Conservation (phyloP, 176 grass and related monocot genomes). For the Coix lacrymajobi region DNA sequence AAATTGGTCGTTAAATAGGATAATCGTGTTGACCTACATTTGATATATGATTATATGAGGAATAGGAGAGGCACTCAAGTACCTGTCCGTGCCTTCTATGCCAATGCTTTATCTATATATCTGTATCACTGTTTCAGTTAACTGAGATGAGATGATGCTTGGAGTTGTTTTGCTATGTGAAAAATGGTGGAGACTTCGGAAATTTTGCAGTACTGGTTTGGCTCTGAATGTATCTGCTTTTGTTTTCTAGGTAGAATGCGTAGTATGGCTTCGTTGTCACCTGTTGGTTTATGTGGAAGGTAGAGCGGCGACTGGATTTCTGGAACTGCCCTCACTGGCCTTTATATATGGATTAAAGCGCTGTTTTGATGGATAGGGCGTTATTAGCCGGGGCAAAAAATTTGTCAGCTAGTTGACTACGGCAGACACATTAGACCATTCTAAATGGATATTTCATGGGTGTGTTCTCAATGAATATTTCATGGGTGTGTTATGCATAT, state of each 20-base stretch:
- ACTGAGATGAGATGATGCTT: not conserved
- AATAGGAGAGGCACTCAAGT: not conserved
- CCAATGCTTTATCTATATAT: not conserved
- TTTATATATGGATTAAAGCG: too few relatives aligned
- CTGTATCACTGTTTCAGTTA: not conserved
- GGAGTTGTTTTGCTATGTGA: not conserved
- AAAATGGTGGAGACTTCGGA: not conserved
- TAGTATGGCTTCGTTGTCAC: not conserved
- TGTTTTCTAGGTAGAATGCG: not conserved
- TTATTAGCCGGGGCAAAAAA: too few relatives aligned
- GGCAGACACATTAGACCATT: too few relatives aligned
- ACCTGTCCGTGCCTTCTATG: not conserved
- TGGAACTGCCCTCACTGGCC: too few relatives aligned
- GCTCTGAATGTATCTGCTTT: not conserved
- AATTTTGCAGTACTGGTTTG: not conserved
- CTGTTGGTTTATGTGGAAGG: not conserved
- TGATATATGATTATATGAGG: not conserved
- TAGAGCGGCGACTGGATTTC: not conserved
- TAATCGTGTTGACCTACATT: not conserved
- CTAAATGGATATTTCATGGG: too few relatives aligned
- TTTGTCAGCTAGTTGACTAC: too few relatives aligned
- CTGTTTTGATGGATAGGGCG: too few relatives aligned
- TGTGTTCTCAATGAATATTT: too few relatives aligned
- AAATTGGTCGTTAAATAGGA: constrained; percentile 32
- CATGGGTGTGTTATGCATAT: too few relatives aligned